These are phyloP conservation scores for Lanmaoa pseudosensibilis DNA, from an alignment of 768 basidiomycete genomes.

Conservation along the genomic window DNA sequence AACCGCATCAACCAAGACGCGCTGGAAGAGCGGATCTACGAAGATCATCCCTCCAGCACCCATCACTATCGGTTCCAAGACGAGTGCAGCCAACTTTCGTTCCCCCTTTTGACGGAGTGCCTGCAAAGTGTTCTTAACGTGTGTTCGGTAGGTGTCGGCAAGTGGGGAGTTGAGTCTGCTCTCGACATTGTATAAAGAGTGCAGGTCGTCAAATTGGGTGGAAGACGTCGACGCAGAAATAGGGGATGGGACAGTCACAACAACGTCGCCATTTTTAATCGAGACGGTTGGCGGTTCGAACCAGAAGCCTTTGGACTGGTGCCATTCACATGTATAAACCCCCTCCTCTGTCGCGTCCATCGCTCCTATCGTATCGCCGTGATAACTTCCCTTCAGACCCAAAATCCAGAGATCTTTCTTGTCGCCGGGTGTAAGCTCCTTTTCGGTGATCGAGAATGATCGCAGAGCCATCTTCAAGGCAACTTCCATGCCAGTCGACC, in stretches of 20 bases:
- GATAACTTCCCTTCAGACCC: constrained; percentile 90
- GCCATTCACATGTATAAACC: constrained; percentile 96
- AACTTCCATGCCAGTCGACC: constrained; percentile 96
- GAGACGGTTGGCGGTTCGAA: constrained; percentile 84
- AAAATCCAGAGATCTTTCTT: constrained; percentile 69
- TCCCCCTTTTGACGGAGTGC: constrained; percentile 41
- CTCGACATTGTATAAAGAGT: constrained; percentile 69
- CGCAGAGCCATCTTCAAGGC: constrained; percentile 96
- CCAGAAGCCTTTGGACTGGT: constrained; percentile 90
- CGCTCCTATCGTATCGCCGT: constrained; percentile 95
- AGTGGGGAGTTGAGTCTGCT: constrained; percentile 59
- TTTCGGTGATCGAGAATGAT: constrained; percentile 48
- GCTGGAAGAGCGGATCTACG: constrained; percentile 95
- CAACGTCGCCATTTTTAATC: constrained; percentile 57
- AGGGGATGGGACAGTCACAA: constrained; percentile 54
- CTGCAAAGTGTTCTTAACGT: constrained; percentile 55
- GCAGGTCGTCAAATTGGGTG: constrained; percentile 42
- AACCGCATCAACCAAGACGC: constrained; percentile 79
- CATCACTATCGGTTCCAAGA: constrained; percentile 90
- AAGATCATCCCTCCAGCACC: constrained; percentile 98
- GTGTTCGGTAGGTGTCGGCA: constrained; percentile 58
- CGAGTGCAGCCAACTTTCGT: constrained; percentile 64
- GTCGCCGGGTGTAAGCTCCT: constrained; percentile 35
- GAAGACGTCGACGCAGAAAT: constrained; percentile 35
- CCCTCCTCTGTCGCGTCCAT: constrained; percentile 96